A percentile compares a stretch with the other conserved stretches of the same genome.
Evolutionary conservation across 306 rosid genomes (phyloP).

Genomic region (Cucumis sativus): Cucumber_9930_V3 NC_026657.2:11602501-11603000

Average conservation of each 20-base stretch:
- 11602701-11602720: not conserved
- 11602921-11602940: too few species aligned
- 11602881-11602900: too few species aligned
- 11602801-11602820: not conserved
- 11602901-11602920: too few species aligned
- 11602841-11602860: too few species aligned
- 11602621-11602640: constrained; percentile 95
- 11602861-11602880: too few species aligned
- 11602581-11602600: constrained; percentile 60
- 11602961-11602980: too few species aligned
- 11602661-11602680: constrained; percentile 78
- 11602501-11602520: constrained; percentile 74
- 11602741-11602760: not conserved
- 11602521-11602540: constrained; percentile 77
- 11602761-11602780: not conserved
- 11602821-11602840: too few species aligned
- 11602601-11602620: constrained; percentile 75
- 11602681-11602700: constrained; percentile 67
- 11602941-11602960: too few species aligned
- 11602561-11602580: constrained; percentile 65
- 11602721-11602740: not conserved
- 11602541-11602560: constrained; percentile 51
- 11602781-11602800: not conserved
- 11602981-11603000: too few species aligned
- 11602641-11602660: constrained; percentile 94